Conservation (phyloP, 805 yeast species). For the Saccharomycopsis olivae region DNA sequence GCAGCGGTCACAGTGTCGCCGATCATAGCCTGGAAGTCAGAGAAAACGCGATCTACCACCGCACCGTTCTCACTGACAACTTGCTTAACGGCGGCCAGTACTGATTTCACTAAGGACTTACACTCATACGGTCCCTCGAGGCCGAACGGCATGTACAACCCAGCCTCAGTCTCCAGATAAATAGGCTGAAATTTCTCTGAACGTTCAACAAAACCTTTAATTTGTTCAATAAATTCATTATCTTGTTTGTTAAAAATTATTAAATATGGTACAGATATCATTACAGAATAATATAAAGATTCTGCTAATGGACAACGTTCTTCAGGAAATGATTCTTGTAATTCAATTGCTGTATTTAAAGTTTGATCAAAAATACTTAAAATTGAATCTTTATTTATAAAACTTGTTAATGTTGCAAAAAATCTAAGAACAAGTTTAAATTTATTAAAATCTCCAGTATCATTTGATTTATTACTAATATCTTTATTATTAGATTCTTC, state of each 20-base stretch:
- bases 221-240: slow-evolving; percentile 25
- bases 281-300: slow-evolving; percentile 50
- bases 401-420: slow-evolving; percentile 53
- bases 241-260: slow-evolving; percentile 32
- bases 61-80: slow-evolving; percentile 26
- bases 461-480: slow-evolving; percentile 22
- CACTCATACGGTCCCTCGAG: slow-evolving; percentile 54
- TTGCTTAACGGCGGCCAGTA: slow-evolving; percentile 39
- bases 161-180: background rate
- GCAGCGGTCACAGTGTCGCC: slow-evolving; percentile 9
- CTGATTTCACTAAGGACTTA: slow-evolving; percentile 36
- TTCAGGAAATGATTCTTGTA: slow-evolving; percentile 31
- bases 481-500: slow-evolving; percentile 4
- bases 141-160: too few relatives aligned
- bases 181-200: slow-evolving; percentile 31
- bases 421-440: slow-evolving; percentile 64
- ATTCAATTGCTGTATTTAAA: slow-evolving; percentile 42
- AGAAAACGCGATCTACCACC: slow-evolving; percentile 25
- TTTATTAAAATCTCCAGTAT: slow-evolving; percentile 55
- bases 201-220: slow-evolving; percentile 32
- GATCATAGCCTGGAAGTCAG: slow-evolving; percentile 23
- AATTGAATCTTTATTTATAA: slow-evolving; percentile 39
- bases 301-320: slow-evolving; percentile 53
- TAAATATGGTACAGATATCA: slow-evolving; percentile 57
- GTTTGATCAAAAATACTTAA: slow-evolving; percentile 31